Evolutionary conservation across 2,329 filamentous ascomycete genomes (phyloP).

Genomic region (Aspergillus novofumigatus): DNA sequence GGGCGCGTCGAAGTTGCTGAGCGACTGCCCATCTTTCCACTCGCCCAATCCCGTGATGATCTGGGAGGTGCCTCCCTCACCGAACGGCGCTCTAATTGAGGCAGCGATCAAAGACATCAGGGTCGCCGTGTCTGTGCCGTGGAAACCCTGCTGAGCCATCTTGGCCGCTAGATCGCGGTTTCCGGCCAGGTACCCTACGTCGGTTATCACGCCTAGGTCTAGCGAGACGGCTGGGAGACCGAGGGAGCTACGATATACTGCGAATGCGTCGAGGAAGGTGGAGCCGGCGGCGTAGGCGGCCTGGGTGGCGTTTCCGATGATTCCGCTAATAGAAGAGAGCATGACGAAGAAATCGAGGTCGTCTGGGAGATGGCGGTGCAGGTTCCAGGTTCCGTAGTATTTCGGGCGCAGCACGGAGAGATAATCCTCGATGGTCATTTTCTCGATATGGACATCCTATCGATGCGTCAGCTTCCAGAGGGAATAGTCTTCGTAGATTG

Average conservation of each 20-base stretch:
- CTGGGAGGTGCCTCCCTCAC: slow-evolving; percentile 2
- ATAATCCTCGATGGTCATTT: slow-evolving; percentile 33
- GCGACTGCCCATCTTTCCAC: slow-evolving; percentile 17
- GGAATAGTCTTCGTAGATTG: too few relatives aligned
- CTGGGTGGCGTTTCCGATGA: slow-evolving; percentile 45
- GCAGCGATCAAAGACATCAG: slow-evolving; percentile 17
- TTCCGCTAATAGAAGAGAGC: slow-evolving; percentile 36
- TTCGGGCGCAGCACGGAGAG: slow-evolving; percentile 31
- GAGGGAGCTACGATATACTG: slow-evolving; percentile 20
- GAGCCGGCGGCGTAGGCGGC: slow-evolving; percentile 40
- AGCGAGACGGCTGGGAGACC: slow-evolving; percentile 25
- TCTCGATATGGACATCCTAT: slow-evolving; percentile 31
- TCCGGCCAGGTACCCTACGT: slow-evolving; percentile 24
- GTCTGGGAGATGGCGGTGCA: slow-evolving; percentile 20
- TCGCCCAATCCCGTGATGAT: slow-evolving; percentile 23
- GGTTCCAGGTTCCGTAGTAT: slow-evolving; percentile 25
- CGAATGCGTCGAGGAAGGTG: slow-evolving; percentile 34
- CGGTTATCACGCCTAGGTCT: slow-evolving; percentile 27
- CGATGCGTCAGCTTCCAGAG: neutral
- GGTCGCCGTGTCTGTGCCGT: slow-evolving; percentile 16
- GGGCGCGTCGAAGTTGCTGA: slow-evolving; percentile 20
- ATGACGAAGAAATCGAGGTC: slow-evolving; percentile 39
- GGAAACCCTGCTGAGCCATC: slow-evolving; percentile 22
- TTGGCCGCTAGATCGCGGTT: slow-evolving; percentile 11
- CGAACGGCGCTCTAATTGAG: slow-evolving; percentile 9